Evolutionary conservation across 108 stramenopile species (phyloP).

Genomic region (Nitzschia putrida): DNA sequence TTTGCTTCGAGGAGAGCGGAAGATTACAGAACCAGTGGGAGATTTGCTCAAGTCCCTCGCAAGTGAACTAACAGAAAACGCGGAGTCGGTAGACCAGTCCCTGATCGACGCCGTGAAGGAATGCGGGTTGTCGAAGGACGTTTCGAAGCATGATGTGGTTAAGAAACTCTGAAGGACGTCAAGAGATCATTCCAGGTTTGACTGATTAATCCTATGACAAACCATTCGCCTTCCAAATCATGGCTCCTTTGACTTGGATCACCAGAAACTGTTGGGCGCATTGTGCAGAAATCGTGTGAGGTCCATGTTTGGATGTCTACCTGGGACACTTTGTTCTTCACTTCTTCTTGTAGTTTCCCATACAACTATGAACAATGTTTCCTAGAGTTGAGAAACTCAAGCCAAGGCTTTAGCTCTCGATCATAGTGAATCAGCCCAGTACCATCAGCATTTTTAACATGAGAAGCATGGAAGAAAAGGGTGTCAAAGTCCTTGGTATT

Average conservation of each 20-base stretch:
- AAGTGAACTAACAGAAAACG: not conserved
- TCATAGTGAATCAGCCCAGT: not conserved
- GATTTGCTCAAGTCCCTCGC: constrained; percentile 15
- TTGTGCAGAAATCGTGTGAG: not conserved
- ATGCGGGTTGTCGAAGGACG: constrained; percentile 37
- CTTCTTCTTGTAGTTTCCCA: no score
- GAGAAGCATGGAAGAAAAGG: not conserved
- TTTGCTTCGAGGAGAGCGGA: constrained; percentile 38
- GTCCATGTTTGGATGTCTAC: not conserved
- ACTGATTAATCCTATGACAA: not conserved
- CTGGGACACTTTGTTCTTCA: no score
- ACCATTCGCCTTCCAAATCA: not conserved
- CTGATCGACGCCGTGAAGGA: constrained; percentile 31
- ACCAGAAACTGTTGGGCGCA: not conserved
- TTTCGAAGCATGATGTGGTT: constrained; percentile 26
- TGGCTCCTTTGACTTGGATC: not conserved
- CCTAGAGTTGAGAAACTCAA: not conserved
- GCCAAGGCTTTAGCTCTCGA: not conserved
- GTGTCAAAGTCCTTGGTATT: not conserved
- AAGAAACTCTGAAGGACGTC: not conserved
- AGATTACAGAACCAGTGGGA: constrained; percentile 40
- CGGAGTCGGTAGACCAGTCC: not conserved
- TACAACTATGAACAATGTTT: not conserved
- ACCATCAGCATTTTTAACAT: not conserved
- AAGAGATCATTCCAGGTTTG: not conserved